Base-by-base conservation (phyloP, 2,329 filamentous ascomycete genomes). In the Fusarium phyllophilum region DNA sequence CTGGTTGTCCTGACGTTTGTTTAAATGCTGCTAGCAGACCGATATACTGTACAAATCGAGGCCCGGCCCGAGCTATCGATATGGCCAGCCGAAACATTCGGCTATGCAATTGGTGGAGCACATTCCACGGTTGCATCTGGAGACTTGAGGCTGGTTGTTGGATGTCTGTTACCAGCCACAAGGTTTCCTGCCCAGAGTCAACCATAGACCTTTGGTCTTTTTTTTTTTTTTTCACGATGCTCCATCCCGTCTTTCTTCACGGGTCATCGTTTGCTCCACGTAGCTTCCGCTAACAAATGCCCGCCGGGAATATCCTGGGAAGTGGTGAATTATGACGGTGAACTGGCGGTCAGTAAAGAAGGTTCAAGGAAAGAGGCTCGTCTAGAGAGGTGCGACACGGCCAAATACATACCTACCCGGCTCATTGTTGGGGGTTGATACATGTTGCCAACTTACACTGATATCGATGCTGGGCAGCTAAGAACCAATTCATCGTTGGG, bases 301-400 rank as follows among this genome's bases (percentile, higher is more conserved):
- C 49, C 70, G 67, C 73, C 59, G 54, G 76, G 76, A 68, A 77
- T 63, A 77, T 68, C 76, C 73, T 77, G 73, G 62, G 67, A 60
- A 61, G 55, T 46, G 31, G 45, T 66, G 42, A 48, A 58, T 63
- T 61, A 56, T 48, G 57, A 49, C 79, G 81, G 83, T 82, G 83
- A 86, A 86, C 83, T 86, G 84, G 85, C 85, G 85, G 85, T 86
- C 85, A 86, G 77, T 66, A 68, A 68, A 70, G 29, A 56, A 49
- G 57, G 55, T 68, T 59, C 58, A 52, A 59, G 38, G 46, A 56
- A 63, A 68, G 61, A 75, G 61, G 55, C 58, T 66, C 74, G 59
- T 60, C 67, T 36, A 59, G 41, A 72, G 64, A 67, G 42, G 55
- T 66, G 44, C 66, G 36, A 66, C 58, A 60, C 66, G 52, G 54